These are phyloP conservation scores for Leishmania tarentolae DNA, from an alignment of 208 protist genomes.

Conservation along the genomic window DNA sequence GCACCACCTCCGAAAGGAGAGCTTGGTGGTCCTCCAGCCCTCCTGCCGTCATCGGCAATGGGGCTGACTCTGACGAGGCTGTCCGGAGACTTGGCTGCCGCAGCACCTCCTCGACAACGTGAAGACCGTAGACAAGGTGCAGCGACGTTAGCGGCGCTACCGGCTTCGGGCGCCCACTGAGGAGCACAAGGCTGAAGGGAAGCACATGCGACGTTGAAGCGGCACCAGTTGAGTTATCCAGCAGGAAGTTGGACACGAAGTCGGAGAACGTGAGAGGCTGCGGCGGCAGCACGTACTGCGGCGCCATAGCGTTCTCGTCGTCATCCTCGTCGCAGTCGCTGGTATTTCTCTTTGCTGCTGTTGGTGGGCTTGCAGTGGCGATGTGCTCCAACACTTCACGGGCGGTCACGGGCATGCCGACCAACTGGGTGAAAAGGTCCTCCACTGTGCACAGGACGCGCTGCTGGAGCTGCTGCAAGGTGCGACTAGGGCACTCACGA, in stretches of 20 bases:
- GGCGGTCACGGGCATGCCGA: slow-evolving; percentile 37
- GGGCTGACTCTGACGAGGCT: not conserved
- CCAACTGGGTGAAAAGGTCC: slow-evolving; percentile 22
- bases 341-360: not conserved
- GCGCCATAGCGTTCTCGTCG: slow-evolving; percentile 3
- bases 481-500: slow-evolving; percentile 35
- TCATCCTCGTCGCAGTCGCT: slow-evolving; percentile 1
- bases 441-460: slow-evolving; percentile 42
- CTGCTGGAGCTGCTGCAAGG: slow-evolving; percentile 51
- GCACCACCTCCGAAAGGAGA: slow-evolving; percentile 35
- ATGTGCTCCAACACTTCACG: slow-evolving; percentile 13
- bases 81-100: not conserved
- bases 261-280: slow-evolving; percentile 30
- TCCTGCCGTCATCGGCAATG: not conserved
- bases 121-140: slow-evolving; percentile 42
- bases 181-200: slow-evolving; percentile 18
- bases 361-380: not conserved
- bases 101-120: slow-evolving; percentile 40
- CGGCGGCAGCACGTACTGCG: slow-evolving; percentile 22
- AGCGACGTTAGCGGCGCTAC: slow-evolving; percentile 39
- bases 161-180: slow-evolving; percentile 30
- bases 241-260: slow-evolving; percentile 27
- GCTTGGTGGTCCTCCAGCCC: slow-evolving; percentile 26
- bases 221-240: not conserved
- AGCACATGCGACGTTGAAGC: not conserved